phyloP scores from a whole-genome alignment of 805 yeast genomes.

The Suhomyces tanzawaensis region DNA sequence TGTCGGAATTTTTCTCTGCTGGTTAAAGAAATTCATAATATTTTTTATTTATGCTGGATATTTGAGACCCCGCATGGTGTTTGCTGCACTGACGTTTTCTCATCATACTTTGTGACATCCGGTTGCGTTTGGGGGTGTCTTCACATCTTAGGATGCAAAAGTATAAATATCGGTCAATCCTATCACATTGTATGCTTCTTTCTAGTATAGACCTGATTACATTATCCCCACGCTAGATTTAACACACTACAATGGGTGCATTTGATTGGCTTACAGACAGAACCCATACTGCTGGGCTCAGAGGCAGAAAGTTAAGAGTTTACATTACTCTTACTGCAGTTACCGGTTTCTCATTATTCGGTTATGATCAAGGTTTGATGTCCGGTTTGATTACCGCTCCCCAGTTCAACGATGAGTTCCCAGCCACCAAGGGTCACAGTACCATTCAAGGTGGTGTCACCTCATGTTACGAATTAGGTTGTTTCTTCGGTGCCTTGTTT shows the following conservation, averaged over 20 bases:
- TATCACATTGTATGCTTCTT: no score
- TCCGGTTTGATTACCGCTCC: slow-evolving; percentile 42
- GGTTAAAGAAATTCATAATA: no score
- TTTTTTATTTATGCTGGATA: no score
- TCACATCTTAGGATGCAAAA: background rate
- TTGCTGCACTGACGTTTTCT: background rate
- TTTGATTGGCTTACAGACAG: slow-evolving; percentile 20
- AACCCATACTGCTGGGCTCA: slow-evolving; percentile 55
- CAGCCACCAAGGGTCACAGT: slow-evolving; percentile 29
- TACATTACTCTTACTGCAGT: slow-evolving; percentile 25
- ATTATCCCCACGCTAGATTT: no score
- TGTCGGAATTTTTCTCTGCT: no score
- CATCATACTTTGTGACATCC: background rate
- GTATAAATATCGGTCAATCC: background rate
- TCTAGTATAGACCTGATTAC: no score
- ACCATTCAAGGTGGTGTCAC: slow-evolving; percentile 32
- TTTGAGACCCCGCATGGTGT: background rate
- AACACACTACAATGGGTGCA: background rate
- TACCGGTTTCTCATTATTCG: slow-evolving; percentile 31
- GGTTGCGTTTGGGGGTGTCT: background rate
- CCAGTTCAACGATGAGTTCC: slow-evolving; percentile 38
- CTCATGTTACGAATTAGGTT: slow-evolving; percentile 28
- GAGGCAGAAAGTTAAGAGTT: slow-evolving; percentile 47
- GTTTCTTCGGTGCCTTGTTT: slow-evolving; percentile 45
- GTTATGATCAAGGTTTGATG: slow-evolving; percentile 43